These are phyloP conservation scores for Aspergillus clavatus DNA, from an alignment of 2,329 filamentous ascomycete genomes.

Conservation along the genomic window DNA sequence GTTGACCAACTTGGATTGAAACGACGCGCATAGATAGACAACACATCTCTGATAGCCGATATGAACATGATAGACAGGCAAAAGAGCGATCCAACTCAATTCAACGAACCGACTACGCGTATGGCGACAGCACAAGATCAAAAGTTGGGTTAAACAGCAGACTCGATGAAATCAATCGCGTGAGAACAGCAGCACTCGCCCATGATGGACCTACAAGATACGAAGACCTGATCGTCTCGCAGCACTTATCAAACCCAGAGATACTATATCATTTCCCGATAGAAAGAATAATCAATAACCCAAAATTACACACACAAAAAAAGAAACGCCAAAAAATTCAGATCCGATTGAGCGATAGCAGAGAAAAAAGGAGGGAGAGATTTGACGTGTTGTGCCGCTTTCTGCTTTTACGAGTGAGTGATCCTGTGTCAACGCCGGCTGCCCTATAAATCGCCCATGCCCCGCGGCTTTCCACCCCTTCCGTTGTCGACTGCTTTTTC, in stretches of 20 bases:
- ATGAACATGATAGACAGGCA: background rate
- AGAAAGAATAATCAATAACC: conserved; percentile 1
- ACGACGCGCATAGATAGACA: background rate
- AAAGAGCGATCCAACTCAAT: too few species aligned
- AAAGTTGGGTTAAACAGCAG: conserved; percentile 2
- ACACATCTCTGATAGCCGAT: background rate
- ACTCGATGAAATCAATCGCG: background rate
- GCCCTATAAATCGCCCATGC: conserved; percentile 41
- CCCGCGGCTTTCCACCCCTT: conserved; percentile 38
- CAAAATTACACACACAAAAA: conserved; percentile 9
- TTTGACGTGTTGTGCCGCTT: conserved; percentile 20
- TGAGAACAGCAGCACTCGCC: background rate
- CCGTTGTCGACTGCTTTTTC: conserved; percentile 33
- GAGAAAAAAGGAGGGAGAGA: conserved; percentile 11
- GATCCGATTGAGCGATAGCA: too few species aligned
- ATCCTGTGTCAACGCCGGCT: conserved; percentile 40
- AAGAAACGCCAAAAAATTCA: too few species aligned
- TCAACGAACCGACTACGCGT: conserved; percentile 1
- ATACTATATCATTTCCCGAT: background rate
- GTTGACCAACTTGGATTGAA: background rate
- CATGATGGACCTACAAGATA: background rate
- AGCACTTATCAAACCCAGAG: background rate
- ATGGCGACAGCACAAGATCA: conserved; percentile 1
- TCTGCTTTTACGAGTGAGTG: conserved; percentile 28
- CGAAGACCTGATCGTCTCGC: background rate